A percentile compares a stretch with the other conserved stretches of the same genome.
phyloP scores from a whole-genome alignment of 2,329 filamentous ascomycete genomes.

The Byssoonygena ceratinophila region DNA sequence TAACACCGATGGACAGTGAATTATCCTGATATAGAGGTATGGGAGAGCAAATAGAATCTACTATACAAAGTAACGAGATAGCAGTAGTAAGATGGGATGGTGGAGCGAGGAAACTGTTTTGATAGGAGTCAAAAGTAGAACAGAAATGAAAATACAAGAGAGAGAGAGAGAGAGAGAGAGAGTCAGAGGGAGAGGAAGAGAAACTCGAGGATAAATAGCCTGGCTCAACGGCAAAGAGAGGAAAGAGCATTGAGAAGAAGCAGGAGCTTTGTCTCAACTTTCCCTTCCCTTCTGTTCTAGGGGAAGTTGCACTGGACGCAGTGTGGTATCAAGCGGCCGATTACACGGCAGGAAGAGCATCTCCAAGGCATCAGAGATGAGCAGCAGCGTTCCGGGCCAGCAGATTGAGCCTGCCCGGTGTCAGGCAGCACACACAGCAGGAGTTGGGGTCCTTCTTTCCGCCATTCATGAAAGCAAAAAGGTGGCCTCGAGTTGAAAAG shows the following conservation, averaged over 20 bases:
- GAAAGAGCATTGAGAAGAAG: not conserved
- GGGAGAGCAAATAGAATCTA: not conserved
- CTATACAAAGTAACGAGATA: constrained; percentile 2
- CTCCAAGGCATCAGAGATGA: too few species aligned
- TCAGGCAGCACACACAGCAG: too few species aligned
- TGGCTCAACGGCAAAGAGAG: not conserved
- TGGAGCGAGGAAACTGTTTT: not conserved
- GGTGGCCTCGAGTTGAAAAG: too few species aligned
- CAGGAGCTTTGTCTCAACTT: not conserved
- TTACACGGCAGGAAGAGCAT: not conserved
- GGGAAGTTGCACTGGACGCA: not conserved
- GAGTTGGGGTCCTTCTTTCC: too few species aligned
- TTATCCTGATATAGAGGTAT: not conserved
- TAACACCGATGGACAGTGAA: not conserved
- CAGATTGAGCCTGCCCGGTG: too few species aligned
- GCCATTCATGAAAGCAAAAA: too few species aligned
- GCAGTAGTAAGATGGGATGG: not conserved
- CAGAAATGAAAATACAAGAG: not conserved
- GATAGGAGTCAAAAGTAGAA: not conserved
- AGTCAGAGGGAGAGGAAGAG: not conserved
- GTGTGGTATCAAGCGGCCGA: not conserved
- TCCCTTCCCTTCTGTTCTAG: not conserved
- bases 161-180: too few species aligned
- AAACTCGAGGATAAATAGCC: not conserved
- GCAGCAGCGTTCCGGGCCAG: too few species aligned